Evolutionary conservation across 2,329 filamentous ascomycete species (phyloP), one percentile per base, ranked within the genome.

Genomic region (Penicillium capsulatum): DNA sequence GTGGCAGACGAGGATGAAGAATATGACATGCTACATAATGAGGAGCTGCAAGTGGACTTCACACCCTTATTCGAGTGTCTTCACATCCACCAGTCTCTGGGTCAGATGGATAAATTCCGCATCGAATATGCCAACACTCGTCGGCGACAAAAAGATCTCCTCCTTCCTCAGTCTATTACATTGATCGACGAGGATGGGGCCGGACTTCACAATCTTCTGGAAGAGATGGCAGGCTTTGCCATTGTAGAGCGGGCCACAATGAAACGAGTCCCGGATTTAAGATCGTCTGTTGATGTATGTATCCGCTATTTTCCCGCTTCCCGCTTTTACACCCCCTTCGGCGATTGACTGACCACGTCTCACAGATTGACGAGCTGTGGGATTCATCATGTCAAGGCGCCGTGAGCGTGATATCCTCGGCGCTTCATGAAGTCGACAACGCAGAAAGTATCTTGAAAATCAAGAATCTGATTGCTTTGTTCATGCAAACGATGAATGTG

Each of bases 401-500:
- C 0, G 88, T 97, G 51, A 77, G 76, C 7, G 72, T 97, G 33
- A 94, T 94, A 47, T 82, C 83, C 1, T 86, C 83, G 52, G 84
- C 87, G 0, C 71, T 98, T 3, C 76, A 79, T 34, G 80, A 82
- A 28, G 80, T 98, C n/a, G 81, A 81, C 42, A 92, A 94, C 60
- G 89, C 92, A 9, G 90, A 97, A 60, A 79, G 85, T 17, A 71
- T 98, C 24, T 72, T 97, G n/a, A 94, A 92, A 62, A 90, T 96
- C 58, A 98, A 98, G 65, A 88, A 88, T 31, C 79, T 94, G 17
- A 82, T 97, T 58, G 86, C 90, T 3, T 73, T 98, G 10, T 98
- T 98, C 62, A 94, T 97, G 56, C 87, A 98, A 60, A 97, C 92
- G 1, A 96, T 98, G 91, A 88, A 95, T 74, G 86, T 86, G 64